Evolutionary conservation across 2,329 filamentous ascomycete genomes (phyloP).

Genomic region (Trichoderma sp.): DNA sequence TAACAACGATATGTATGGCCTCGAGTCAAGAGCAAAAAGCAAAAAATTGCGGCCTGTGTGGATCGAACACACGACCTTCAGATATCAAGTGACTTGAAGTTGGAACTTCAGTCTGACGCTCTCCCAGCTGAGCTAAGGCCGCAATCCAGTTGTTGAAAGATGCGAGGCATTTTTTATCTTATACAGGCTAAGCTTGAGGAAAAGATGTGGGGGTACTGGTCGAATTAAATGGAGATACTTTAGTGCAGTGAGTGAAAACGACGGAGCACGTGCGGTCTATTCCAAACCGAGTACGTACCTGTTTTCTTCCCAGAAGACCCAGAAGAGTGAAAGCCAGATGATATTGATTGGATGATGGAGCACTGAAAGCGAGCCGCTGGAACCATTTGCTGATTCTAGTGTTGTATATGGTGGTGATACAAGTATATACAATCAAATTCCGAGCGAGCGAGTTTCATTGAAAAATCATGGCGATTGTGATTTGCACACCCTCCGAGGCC

Average conservation of each 20-base stretch:
- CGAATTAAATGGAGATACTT: neutral
- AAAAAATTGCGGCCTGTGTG: conserved; percentile 28
- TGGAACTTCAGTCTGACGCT: conserved; percentile 28
- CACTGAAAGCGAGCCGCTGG: neutral
- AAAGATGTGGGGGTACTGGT: neutral
- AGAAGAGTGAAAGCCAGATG: neutral
- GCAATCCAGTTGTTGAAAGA: conserved; percentile 7
- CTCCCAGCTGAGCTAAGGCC: conserved; percentile 29
- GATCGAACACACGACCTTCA: conserved; percentile 29
- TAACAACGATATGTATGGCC: neutral
- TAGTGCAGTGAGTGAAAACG: neutral
- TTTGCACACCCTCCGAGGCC: conserved; percentile 35
- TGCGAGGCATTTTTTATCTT: neutral
- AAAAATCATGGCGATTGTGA: conserved; percentile 36
- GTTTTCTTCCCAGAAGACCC: neutral
- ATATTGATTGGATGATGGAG: neutral
- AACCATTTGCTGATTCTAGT: neutral
- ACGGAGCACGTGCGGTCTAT: neutral
- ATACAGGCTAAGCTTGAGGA: neutral
- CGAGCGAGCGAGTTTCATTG: neutral
- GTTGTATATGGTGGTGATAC: neutral
- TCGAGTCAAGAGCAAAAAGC: neutral
- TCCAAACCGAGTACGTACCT: conserved; percentile 1
- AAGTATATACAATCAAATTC: neutral
- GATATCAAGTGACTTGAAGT: conserved; percentile 24